phyloP scores from a whole-genome alignment of 345 rosid species.

The Bretschneidera sinensis region DNA sequence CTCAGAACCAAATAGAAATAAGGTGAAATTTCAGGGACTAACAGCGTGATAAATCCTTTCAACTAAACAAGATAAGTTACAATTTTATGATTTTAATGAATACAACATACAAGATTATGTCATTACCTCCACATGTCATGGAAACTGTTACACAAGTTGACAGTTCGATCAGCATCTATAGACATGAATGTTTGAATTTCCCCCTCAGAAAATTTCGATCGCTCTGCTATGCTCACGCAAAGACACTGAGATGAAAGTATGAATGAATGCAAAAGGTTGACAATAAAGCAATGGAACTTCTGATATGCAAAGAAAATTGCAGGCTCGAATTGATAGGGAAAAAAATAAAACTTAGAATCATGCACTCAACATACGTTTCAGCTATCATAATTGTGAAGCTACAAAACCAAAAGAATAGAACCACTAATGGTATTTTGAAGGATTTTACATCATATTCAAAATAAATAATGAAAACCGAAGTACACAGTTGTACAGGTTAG shows the following conservation, averaged over 20 bases:
- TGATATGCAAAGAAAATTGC: background rate
- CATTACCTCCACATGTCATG: constrained; percentile 94
- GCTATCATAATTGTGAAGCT: too few species aligned
- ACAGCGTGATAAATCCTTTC: too few species aligned
- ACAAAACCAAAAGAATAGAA: too few species aligned
- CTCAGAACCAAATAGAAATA: too few species aligned
- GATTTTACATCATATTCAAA: too few species aligned
- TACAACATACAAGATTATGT: constrained; percentile 7
- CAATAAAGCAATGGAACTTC: constrained; percentile 1
- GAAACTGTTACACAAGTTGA: constrained; percentile 82
- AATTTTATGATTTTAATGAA: too few species aligned
- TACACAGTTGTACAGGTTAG: too few species aligned
- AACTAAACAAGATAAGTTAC: background rate
- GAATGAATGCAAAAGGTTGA: constrained; percentile 10
- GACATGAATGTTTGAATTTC: constrained; percentile 99
- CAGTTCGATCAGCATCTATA: constrained; percentile 87
- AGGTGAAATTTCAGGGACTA: too few species aligned
- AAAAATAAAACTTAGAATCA: background rate
- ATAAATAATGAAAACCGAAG: too few species aligned
- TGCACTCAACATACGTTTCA: background rate
- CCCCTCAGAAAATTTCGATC: constrained; percentile 76
- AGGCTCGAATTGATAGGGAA: background rate
- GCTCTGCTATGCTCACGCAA: constrained; percentile 58
- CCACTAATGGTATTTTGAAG: too few species aligned
- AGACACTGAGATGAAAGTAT: constrained; percentile 56